Evolutionary conservation across 768 basidiomycete species (phyloP), one percentile per base, ranked within the genome.

Genomic region (Erythrobasidium yunnanense): DNA sequence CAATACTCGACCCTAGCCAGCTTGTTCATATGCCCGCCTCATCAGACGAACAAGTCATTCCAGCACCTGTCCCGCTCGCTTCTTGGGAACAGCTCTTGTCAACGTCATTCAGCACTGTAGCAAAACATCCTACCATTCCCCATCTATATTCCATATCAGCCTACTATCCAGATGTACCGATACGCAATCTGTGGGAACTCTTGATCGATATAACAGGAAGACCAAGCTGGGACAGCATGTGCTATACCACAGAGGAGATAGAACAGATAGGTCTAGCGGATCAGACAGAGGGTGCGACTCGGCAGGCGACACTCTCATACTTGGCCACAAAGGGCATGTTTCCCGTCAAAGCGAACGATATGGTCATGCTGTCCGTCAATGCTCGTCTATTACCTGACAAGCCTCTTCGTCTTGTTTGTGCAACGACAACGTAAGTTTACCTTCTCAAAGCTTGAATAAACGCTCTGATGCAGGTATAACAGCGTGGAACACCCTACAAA

Each of bases 281-380:
- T 1, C 22, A 30, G 30, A 23, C 32, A n/a, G 34, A 49, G 11
- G 30, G 13, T 23, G 15, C 27, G 32, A 5, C 60, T 2, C 38
- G 67, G 34, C 45, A 46, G 49, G 72, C 68, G 7, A 69, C 65
- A 25, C 32, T 69, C 0, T 20, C 45, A 29, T 69, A 69, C 38
- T 56, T 73, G 34, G 67, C 67, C 33, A 69, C 70, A 55, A 71
- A 71, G 45, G 71, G 71, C 1, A 71, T 73, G 70, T 66, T 70
- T 15, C 33, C 69, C 4, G 60, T 73, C 29, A 70, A 70, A 47
- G 66, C 70, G 0, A 71, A 71, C 32, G 70, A 73, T 49, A 66
- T 73, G 46, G 70, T 71, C 30, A 56, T 73, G 1, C 67, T 73
- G 17, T 73, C 72, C 1, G 53, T 71, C n/a, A 62, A 66, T 20